phyloP scores from a whole-genome alignment of 805 yeast genomes.

The Starmera caribaea region DNA sequence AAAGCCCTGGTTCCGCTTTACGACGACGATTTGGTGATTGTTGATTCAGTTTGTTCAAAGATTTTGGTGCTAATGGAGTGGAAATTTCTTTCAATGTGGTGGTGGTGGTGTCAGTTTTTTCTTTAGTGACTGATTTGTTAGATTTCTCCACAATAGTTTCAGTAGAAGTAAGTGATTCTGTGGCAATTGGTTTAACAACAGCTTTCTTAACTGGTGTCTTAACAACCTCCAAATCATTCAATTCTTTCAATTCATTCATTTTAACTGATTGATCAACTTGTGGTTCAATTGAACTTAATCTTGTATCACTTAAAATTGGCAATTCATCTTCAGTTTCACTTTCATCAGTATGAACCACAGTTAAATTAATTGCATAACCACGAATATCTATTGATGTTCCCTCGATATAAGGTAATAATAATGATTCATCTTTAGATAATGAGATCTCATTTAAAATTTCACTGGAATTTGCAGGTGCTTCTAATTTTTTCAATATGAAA shows the following conservation, averaged over 20 bases:
- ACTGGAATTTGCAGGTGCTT: conserved; percentile 4
- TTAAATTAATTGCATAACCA: conserved; percentile 47
- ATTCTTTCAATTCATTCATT: neutral
- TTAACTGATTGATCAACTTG: conserved; percentile 5
- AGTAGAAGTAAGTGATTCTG: neutral
- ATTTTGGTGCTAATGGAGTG: conserved; percentile 8
- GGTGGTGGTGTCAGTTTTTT: conserved; percentile 4
- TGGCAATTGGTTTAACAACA: neutral
- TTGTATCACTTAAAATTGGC: conserved; percentile 14
- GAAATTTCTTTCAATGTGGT: neutral
- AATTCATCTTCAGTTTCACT: conserved; percentile 30
- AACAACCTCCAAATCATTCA: neutral
- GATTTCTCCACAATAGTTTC: neutral
- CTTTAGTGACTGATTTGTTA: neutral
- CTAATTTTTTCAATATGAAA: conserved; percentile 15
- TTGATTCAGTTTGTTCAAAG: conserved; percentile 10
- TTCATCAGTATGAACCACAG: conserved; percentile 35
- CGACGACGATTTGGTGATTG: conserved; percentile 16
- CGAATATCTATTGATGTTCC: conserved; percentile 64
- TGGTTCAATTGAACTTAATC: conserved; percentile 9
- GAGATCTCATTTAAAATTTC: conserved; percentile 29
- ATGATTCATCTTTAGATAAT: conserved; percentile 52
- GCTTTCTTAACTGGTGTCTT: neutral
- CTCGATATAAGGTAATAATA: conserved; percentile 51
- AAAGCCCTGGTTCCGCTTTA: conserved; percentile 20